Base-by-base conservation (phyloP, 352 stramenopile species). In the Aphanomyces stellatus region DNA sequence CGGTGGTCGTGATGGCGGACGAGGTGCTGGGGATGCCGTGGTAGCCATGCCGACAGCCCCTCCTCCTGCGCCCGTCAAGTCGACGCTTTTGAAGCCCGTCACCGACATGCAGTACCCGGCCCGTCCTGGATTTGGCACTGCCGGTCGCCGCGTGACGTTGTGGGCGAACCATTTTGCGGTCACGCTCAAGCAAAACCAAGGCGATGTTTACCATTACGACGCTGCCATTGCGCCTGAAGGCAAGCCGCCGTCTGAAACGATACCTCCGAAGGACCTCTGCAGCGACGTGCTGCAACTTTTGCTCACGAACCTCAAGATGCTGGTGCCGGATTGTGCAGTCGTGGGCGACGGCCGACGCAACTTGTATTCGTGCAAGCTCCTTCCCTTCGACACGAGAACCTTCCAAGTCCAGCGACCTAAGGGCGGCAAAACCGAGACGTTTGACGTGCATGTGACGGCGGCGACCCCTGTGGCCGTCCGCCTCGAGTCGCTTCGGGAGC, bases 181-280 rank as follows among this genome's bases (percentile, higher is more conserved):
- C 13, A 76, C 73, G 31, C 73, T 86, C 41, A 80, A 74, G 10
- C 68, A 73, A 15, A 53, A 72, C 27, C 60, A 67, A 0, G 79
- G 74, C 2, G 81, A 90, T 48, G 63, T 88, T 4, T 91, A 76
- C 56, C 83, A 91, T 75, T 91, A 91, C 66, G 83, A 91, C 60
- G 81, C 87, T 2, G 56, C 76, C 49, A 82, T 91, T 64, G 72
- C 69, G 0, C 71, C 83, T 57, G 51, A 56, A 28, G 78, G 72
- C 0, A 57, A 62, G 5, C 74, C 65, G 24, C 82, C 79, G 37
- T 64, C 71, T 25, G 78, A 82, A 19, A 80, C 85, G 5, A 75
- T 75, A 0, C 80, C 79, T 7, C 78, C 81, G 35, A 91, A 88
- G 61, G 30, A 73, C 22, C 62, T 91, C 3, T 80, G 78, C 8